A percentile compares a stretch with the other conserved stretches of the same genome.
These are phyloP conservation scores for Leccinum griseonigrum DNA, from an alignment of 1,284 basidiomycete genomes.

Conservation along the genomic window DNA sequence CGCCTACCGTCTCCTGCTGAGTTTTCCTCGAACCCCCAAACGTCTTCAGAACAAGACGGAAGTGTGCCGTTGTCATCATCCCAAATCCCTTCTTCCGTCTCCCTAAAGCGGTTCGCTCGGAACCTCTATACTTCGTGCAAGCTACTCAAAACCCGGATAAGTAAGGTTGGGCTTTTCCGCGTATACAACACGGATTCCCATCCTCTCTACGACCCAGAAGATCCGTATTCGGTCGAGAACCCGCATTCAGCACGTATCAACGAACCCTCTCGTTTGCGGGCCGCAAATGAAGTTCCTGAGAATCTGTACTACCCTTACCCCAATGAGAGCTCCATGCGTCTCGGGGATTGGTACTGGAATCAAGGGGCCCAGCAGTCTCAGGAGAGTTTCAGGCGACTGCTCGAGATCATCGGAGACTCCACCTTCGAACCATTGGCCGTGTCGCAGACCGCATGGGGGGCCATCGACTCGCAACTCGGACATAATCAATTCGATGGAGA, in stretches of 20 bases:
- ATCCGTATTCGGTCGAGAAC: neutral
- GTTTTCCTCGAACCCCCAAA: neutral
- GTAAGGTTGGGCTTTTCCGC: neutral
- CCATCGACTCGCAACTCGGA: neutral
- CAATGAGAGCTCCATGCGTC: neutral
- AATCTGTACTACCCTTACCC: neutral
- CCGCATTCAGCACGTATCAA: neutral
- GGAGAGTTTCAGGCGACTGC: neutral
- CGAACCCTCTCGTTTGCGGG: neutral
- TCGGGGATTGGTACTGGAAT: neutral
- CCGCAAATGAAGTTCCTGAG: neutral
- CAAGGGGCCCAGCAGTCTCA: neutral
- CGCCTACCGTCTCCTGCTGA: neutral
- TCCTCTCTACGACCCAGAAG: neutral
- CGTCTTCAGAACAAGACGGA: neutral
- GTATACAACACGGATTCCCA: neutral
- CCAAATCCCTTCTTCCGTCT: neutral
- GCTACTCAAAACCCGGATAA: neutral
- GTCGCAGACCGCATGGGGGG: neutral
- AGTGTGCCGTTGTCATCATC: neutral
- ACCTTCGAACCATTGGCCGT: neutral
- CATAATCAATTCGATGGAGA: neutral
- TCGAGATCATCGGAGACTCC: neutral
- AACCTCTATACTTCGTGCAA: neutral
- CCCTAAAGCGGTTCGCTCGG: neutral